Base-by-base conservation (phyloP, 2,329 filamentous ascomycete genomes). In the Apiospora pterosperma region DNA sequence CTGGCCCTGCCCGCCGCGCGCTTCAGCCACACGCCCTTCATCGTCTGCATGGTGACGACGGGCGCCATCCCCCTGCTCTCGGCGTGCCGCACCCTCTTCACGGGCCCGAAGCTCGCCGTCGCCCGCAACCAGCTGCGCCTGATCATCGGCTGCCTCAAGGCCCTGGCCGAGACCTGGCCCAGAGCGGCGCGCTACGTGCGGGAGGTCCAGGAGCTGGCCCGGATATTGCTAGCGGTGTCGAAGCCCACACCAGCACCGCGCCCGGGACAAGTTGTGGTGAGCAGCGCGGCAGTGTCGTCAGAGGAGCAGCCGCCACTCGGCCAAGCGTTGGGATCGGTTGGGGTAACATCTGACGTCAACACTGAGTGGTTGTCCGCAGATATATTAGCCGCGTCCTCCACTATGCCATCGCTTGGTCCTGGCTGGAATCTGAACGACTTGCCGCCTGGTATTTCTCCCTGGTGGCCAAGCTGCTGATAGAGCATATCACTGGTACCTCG, bases 101-200 rank as follows among this genome's bases (percentile, higher is more conserved):
- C 69, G 8, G 75, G 73, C 0, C 69, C 70, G 31, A 71, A 77
- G 19, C 66, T 80, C 5, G 67, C 71, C 1, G 70, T 77, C 1
- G 77, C 77, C n/a, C 70, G 79, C 64, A 74, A 78, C 28, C 79
- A 81, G 67, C 78, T 81, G 25, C 75, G 78, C 5, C 73, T 80
- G 70, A 77, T 68, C 5, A 76, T 81, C n/a, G 79, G 79, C 0
- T 81, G 75, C 63, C 71, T 81, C 10, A 76, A 75, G 66, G 67
- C 69, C 4, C 41, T 81, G 58, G 78, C 72, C 1, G 70, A 74
- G 7, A n/a, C 77, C 2, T 81, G 79, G 79, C 74, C 78, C 0
- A 69, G 75, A 36, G 75, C 73, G 5, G 72, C 73, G 0, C 74
- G 70, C 61, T 79, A 77, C 65, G 72, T 81, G 0, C 64, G 69